These are phyloP conservation scores for Candida palmyrensis DNA, from an alignment of 805 yeast species.

Conservation along the genomic window DNA sequence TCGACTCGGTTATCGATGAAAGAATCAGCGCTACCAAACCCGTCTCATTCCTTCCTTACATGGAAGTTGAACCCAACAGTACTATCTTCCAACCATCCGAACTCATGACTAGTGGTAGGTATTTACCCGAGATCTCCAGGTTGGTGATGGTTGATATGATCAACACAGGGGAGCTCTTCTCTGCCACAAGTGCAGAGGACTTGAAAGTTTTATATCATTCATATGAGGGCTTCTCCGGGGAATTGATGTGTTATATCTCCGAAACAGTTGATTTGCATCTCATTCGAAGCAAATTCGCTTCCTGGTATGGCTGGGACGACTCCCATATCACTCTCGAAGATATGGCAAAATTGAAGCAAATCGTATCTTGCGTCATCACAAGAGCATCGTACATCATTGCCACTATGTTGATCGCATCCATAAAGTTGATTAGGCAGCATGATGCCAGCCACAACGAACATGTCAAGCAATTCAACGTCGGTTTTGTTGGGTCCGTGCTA, in stretches of 20 bases:
- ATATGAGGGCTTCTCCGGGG: conserved; percentile 37
- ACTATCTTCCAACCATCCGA: conserved; percentile 53
- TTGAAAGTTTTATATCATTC: conserved; percentile 7
- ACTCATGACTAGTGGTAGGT: conserved; percentile 50
- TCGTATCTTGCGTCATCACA: conserved; percentile 33
- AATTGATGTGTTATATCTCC: conserved; percentile 33
- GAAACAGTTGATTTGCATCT: conserved; percentile 19
- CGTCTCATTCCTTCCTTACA: conserved; percentile 21
- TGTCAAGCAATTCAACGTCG: conserved; percentile 25
- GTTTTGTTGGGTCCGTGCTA: conserved; percentile 50
- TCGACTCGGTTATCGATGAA: conserved; percentile 34
- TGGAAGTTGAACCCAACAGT: conserved; percentile 15
- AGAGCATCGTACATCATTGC: conserved; percentile 44
- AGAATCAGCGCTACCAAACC: conserved; percentile 17
- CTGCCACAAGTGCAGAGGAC: conserved; percentile 9
- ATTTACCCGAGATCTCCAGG: conserved; percentile 50
- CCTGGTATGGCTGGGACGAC: conserved; percentile 16
- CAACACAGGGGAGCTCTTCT: conserved; percentile 22
- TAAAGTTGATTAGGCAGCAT: conserved; percentile 19
- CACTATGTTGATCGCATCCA: conserved; percentile 33
- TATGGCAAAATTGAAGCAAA: conserved; percentile 18
- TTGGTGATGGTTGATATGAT: conserved; percentile 34
- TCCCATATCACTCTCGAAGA: conserved; percentile 19
- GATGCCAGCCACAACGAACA: conserved; percentile 15
- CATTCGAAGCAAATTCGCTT: conserved; percentile 16